A percentile compares a stretch with the other conserved stretches of the same genome.
phyloP scores from a whole-genome alignment of 768 basidiomycete genomes.

The Pholiota conissans region DNA sequence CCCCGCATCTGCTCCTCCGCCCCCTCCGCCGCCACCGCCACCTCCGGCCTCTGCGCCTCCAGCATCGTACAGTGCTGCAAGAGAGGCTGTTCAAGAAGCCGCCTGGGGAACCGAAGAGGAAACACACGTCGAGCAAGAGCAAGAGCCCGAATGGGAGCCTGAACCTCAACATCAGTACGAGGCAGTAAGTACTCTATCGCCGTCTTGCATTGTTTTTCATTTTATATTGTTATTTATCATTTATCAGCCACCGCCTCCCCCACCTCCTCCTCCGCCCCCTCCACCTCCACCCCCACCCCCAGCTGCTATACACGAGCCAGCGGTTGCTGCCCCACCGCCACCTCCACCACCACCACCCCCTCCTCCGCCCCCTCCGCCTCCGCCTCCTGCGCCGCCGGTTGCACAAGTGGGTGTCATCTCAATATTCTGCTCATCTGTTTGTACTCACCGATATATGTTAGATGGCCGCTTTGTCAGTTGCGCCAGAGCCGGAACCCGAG shows the following conservation, averaged over 20 bases:
- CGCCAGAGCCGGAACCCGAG: constrained; percentile 28
- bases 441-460: constrained; percentile 8
- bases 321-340: constrained; percentile 33
- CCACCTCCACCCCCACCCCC: constrained; percentile 35
- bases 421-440: neutral
- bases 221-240: constrained; percentile 2
- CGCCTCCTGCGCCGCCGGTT: constrained; percentile 46
- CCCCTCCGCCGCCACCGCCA: constrained; percentile 22
- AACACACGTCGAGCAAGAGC: constrained; percentile 18
- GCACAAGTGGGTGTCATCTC: constrained; percentile 27
- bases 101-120: constrained; percentile 30
- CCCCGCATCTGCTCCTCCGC: constrained; percentile 15
- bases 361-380: constrained; percentile 52
- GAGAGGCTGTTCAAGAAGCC: constrained; percentile 30
- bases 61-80: constrained; percentile 22
- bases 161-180: constrained; percentile 20
- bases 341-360: constrained; percentile 42
- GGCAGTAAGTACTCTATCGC: constrained; percentile 19
- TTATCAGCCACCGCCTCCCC: constrained; percentile 37
- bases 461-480: constrained; percentile 31
- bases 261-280: constrained; percentile 41
- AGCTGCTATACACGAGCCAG: constrained; percentile 26
- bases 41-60: constrained; percentile 25
- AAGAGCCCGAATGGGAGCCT: constrained; percentile 24
- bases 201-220: neutral